Evolutionary conservation across 2,329 filamentous ascomycete species (phyloP).

Genomic region (Talaromyces sp.): DNA sequence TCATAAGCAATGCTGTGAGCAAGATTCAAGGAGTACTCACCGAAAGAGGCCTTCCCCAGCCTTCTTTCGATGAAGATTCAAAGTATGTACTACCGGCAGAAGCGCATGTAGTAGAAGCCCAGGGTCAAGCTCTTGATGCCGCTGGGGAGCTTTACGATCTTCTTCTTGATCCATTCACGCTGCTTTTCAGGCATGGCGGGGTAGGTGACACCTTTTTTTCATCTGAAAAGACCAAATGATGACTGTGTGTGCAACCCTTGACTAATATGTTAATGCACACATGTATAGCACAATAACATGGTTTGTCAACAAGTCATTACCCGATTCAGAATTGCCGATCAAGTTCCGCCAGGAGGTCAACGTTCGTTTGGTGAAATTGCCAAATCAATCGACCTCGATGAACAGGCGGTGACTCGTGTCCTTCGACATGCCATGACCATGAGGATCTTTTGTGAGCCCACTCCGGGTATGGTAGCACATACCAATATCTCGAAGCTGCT

Average conservation of each 20-base stretch:
- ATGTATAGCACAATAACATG: slow-evolving; percentile 1
- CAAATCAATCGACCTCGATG: background rate
- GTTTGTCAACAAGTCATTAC: background rate
- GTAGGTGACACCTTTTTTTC: background rate
- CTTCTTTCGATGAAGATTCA: background rate
- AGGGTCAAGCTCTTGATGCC: background rate
- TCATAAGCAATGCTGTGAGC: background rate
- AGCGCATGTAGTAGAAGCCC: background rate
- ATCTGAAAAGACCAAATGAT: background rate
- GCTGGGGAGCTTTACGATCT: background rate
- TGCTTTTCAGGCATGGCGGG: background rate
- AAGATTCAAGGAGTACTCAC: background rate
- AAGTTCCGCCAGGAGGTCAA: background rate
- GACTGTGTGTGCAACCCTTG: background rate
- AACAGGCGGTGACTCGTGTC: background rate
- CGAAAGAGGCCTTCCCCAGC: background rate
- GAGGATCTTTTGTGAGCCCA: background rate
- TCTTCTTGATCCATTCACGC: slow-evolving; percentile 1
- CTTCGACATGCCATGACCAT: slow-evolving; percentile 2
- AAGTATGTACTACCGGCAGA: background rate
- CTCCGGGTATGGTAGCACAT: background rate
- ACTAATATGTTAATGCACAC: background rate
- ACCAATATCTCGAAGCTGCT: background rate
- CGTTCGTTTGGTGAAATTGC: background rate
- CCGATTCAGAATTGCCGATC: background rate